A percentile compares a stretch with the other conserved stretches of the same genome.
Evolutionary conservation across 176 grass and related monocot genomes (phyloP).

Genomic region (Raddia guianensis): DNA sequence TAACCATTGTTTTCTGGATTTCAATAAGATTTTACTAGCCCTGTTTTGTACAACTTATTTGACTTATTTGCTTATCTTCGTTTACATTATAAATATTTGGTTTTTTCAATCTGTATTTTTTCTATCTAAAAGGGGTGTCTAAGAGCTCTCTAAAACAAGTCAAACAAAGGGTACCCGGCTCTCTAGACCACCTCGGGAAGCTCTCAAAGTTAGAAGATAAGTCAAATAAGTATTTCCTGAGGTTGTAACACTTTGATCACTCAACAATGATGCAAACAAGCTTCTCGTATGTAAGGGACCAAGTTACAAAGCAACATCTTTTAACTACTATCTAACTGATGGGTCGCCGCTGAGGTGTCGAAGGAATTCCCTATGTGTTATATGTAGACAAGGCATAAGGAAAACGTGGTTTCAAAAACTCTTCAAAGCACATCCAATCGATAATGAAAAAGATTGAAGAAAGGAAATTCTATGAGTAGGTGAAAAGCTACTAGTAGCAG

Average conservation of each 20-base stretch:
- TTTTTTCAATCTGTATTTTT: too few species aligned
- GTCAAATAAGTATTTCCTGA: background rate
- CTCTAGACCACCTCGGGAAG: too few species aligned
- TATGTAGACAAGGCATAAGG: constrained; percentile 6
- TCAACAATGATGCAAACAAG: background rate
- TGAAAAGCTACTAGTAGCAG: background rate
- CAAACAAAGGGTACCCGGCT: too few species aligned
- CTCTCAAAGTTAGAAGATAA: too few species aligned
- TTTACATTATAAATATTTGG: too few species aligned
- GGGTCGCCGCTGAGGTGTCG: constrained; percentile 11
- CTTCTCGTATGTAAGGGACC: background rate
- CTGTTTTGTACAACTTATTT: too few species aligned
- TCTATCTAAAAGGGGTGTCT: too few species aligned
- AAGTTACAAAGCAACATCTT: constrained; percentile 32
- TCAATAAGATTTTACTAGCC: background rate
- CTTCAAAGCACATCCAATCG: background rate
- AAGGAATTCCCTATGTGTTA: constrained; percentile 1
- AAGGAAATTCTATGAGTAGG: background rate
- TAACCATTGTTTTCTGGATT: constrained; percentile 23
- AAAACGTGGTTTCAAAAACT: constrained; percentile 21
- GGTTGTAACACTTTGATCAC: background rate
- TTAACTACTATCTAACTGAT: constrained; percentile 1
- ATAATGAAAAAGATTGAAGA: background rate
- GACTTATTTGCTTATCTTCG: too few species aligned
- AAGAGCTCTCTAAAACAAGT: too few species aligned